Conservation (phyloP, 495 filamentous ascomycete genomes). For the Penicillium argentinense region DNA sequence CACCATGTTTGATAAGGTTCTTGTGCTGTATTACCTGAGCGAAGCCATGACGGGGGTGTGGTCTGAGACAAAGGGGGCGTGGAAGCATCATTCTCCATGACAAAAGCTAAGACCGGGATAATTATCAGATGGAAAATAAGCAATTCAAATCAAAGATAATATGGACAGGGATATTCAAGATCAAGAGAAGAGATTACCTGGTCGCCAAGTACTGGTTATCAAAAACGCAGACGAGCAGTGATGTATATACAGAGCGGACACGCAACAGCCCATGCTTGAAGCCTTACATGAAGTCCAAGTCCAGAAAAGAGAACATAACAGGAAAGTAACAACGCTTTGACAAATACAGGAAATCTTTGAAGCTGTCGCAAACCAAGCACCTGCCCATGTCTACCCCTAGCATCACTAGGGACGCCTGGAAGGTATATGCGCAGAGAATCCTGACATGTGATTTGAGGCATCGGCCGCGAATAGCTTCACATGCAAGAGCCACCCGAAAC, state of each 20-base stretch:
- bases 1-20: too few species aligned
- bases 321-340: background rate
- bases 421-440: background rate
- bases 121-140: too few species aligned
- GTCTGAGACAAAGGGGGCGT: too few species aligned
- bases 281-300: slow-evolving; percentile 1
- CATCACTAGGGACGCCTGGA: background rate
- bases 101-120: too few species aligned
- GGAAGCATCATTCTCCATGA: too few species aligned
- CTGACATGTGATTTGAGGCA: background rate
- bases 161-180: too few species aligned
- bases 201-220: background rate
- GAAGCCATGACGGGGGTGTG: too few species aligned
- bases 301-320: background rate
- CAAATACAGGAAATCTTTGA: background rate
- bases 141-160: too few species aligned
- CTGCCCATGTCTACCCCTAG: too few species aligned
- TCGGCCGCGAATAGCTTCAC: background rate
- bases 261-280: slow-evolving; percentile 1
- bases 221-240: background rate
- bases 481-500: background rate
- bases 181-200: background rate
- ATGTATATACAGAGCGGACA: background rate
- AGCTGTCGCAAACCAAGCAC: background rate
- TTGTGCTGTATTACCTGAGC: too few species aligned